A percentile compares a stretch with the other conserved stretches of the same genome.
Evolutionary conservation across 2,329 filamentous ascomycete genomes (phyloP).

Genomic region (Cercospora berteroae): DNA sequence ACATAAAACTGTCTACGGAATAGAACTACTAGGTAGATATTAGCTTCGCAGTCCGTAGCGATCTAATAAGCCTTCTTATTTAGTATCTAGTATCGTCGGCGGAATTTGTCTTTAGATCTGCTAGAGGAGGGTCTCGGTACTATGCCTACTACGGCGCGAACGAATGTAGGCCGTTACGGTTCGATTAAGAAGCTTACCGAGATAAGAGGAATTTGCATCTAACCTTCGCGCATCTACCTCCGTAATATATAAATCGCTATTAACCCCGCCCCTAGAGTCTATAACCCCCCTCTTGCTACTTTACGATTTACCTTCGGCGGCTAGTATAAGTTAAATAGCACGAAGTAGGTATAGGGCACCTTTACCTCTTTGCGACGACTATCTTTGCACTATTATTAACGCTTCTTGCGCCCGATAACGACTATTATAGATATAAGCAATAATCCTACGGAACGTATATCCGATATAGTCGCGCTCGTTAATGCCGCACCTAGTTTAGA

Average conservation of each 20-base stretch:
- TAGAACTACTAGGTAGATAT: not conserved
- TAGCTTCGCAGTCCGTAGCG: not conserved
- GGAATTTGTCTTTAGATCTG: not conserved
- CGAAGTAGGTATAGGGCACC: not conserved
- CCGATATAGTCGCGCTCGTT: not conserved
- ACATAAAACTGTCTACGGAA: not conserved
- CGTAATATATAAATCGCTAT: not conserved
- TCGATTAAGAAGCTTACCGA: not conserved
- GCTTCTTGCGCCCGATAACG: not conserved
- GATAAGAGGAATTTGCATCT: not conserved
- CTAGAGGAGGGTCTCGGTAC: not conserved
- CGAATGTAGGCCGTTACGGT: not conserved
- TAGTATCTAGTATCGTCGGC: not conserved
- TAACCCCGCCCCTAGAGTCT: not conserved
- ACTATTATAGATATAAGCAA: not conserved
- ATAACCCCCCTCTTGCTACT: not conserved
- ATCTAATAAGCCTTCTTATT: not conserved
- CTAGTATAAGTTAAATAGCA: not conserved
- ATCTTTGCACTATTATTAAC: not conserved
- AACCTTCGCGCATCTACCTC: not conserved
- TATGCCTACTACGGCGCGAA: not conserved
- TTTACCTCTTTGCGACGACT: not conserved
- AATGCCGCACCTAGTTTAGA: not conserved
- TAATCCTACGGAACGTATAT: not conserved
- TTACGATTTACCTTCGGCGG: not conserved